Percentiles rank a stretch among this genome's conserved stretches.
These are phyloP conservation scores for Aspergillus avenaceus DNA, from an alignment of 495 filamentous ascomycete species.

Conservation along the genomic window DNA sequence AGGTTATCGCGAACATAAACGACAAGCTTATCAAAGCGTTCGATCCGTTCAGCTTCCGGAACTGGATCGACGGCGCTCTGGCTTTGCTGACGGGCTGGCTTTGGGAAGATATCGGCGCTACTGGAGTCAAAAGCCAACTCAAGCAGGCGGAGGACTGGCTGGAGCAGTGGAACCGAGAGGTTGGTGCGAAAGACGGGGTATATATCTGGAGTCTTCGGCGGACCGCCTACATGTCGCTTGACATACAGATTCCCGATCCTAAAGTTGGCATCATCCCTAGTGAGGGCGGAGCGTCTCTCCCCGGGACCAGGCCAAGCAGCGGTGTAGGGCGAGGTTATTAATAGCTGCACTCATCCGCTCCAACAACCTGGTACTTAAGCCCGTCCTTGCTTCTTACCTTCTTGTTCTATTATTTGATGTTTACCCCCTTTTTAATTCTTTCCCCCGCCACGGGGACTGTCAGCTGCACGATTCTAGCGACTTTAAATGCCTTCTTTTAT, in stretches of 20 bases:
- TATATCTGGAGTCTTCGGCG: conserved; percentile 71
- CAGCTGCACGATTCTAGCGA: conserved; percentile 10
- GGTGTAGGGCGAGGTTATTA: conserved; percentile 19
- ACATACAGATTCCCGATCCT: conserved; percentile 82
- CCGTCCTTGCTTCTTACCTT: conserved; percentile 8
- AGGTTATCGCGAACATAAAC: conserved; percentile 75
- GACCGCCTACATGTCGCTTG: conserved; percentile 85
- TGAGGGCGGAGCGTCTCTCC: conserved; percentile 31
- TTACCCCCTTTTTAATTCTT: conserved; percentile 11
- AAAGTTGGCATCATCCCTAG: conserved; percentile 54
- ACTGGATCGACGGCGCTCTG: conserved; percentile 69
- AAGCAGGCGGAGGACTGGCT: conserved; percentile 68
- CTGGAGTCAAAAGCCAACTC: conserved; percentile 64
- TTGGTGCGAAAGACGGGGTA: conserved; percentile 54
- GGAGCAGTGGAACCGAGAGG: conserved; percentile 73
- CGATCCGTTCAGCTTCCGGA: conserved; percentile 64
- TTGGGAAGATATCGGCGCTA: conserved; percentile 83
- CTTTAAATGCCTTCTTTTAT: conserved; percentile 3
- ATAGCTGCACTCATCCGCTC: no score
- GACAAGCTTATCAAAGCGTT: conserved; percentile 65
- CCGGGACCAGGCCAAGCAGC: conserved; percentile 38
- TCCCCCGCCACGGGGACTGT: conserved; percentile 7
- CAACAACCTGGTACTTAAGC: conserved; percentile 18
- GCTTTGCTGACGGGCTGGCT: conserved; percentile 84
- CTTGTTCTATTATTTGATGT: conserved; percentile 9